Evolutionary conservation across 495 filamentous ascomycete species (phyloP).

Genomic region (Penicillium daleae): DNA sequence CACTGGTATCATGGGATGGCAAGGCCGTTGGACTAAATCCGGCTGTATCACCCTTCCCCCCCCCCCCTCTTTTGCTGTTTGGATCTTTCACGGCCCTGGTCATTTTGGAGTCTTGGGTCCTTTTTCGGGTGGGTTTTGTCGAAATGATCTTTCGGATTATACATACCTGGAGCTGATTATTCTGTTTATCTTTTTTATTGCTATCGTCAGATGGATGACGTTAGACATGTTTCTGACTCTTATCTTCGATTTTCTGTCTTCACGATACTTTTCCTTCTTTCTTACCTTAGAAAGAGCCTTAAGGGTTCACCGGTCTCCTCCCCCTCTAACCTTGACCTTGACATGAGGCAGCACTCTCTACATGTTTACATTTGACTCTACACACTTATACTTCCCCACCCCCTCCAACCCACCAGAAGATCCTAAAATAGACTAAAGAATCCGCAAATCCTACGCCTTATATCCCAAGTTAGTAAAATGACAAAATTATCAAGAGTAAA

Average conservation of each 20-base stretch:
- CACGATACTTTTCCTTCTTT: neutral
- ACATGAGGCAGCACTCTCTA: constrained; percentile 8
- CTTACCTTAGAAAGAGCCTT: neutral
- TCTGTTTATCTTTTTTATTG: neutral
- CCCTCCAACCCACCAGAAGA: neutral
- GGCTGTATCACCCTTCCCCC: constrained; percentile 40
- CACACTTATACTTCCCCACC: neutral
- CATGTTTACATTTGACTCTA: neutral
- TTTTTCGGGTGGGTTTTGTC: neutral
- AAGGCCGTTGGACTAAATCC: constrained; percentile 18
- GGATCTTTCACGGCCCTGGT: constrained; percentile 4
- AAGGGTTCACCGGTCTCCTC: constrained; percentile 23
- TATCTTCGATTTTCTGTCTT: neutral
- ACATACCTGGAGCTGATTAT: neutral
- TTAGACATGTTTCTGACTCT: neutral
- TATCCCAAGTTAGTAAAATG: neutral
- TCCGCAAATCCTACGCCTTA: neutral
- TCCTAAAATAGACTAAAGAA: neutral
- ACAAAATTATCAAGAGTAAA: neutral
- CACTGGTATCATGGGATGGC: constrained; percentile 34
- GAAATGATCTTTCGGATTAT: constrained; percentile 2
- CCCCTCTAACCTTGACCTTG: neutral
- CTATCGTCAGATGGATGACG: neutral
- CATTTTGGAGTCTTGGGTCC: constrained; percentile 11
- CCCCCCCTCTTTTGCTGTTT: constrained; percentile 30